phyloP scores from a whole-genome alignment of 2,329 filamentous ascomycete genomes.

The Setomelanomma holmii region DNA sequence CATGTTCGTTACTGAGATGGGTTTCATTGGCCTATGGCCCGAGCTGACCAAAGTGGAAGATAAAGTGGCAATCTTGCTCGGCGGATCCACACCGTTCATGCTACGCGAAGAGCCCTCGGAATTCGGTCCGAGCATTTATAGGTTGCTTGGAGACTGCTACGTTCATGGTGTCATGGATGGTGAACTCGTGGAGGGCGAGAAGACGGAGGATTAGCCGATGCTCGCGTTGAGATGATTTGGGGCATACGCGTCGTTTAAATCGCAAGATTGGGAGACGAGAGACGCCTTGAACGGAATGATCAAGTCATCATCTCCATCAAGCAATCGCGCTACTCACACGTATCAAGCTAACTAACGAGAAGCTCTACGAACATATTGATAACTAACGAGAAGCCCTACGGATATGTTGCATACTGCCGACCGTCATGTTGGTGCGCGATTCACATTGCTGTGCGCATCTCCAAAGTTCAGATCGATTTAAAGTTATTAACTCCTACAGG shows the following conservation, averaged over 20 bases:
- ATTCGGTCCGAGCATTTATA: neutral
- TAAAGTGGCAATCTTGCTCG: neutral
- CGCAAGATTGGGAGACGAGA: no score
- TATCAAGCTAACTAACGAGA: no score
- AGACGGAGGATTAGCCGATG: neutral
- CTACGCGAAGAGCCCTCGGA: neutral
- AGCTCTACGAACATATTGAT: no score
- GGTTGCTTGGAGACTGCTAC: slow-evolving; percentile 11
- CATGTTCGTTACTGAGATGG: slow-evolving; percentile 4
- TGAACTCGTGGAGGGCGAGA: neutral
- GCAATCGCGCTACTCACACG: no score
- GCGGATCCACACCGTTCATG: slow-evolving; percentile 8
- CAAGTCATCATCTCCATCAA: no score
- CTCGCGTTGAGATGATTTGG: neutral
- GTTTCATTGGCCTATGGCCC: slow-evolving; percentile 4
- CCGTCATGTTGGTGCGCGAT: no score
- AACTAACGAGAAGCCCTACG: no score
- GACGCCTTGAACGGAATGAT: no score
- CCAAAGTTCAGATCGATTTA: no score
- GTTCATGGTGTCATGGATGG: slow-evolving; percentile 11
- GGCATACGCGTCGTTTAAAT: no score
- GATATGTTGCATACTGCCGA: no score
- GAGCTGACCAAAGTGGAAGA: neutral
- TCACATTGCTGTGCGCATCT: no score
- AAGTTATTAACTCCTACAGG: slow-evolving; percentile 5